Evolutionary conservation across 2,329 filamentous ascomycete genomes (phyloP), one percentile per base, ranked within the genome.

Genomic region (Neoarthrinium moseri): DNA sequence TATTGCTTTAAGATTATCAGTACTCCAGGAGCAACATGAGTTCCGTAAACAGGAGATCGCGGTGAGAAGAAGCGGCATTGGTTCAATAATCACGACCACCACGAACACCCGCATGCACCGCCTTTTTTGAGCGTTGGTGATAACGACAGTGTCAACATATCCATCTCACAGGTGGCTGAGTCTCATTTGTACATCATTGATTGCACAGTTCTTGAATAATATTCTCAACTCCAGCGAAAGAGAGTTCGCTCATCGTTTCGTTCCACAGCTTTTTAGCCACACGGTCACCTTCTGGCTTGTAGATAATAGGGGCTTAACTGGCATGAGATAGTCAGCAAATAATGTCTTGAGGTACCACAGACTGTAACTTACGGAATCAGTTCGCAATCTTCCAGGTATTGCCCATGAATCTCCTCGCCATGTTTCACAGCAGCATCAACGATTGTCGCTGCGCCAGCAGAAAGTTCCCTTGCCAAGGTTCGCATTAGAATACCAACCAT

Each of bases 401-500:
- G 27, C 3, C 48, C 50, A 23, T 52, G 48, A 22, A 36, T 51
- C 38, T 55, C 50, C 15, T 46, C 29, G 27, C 50, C 53, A 17
- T 46, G 41, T 20, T 44, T 36, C 12, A 54, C 43, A 8, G 39
- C 47, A 5, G 54, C 56, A 30, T 56, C 53, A 5, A 56, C 45
- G 20, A 24, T 52, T 29, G 26, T 22, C 12, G 12, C 23, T 11
- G 24, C 10, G 2, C 15, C 13, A 20, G 26, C n/a, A 10, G 23
- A 18, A 6, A 15, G 17, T 4, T 24, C 23, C 26, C 26, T n/a
- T 29, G 26, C 26, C 8, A 8, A n/a, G 26, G 8, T n/a, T 29
- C n/a, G 26, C 26, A n/a, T 8, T n/a, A 8, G 23, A 41, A 15
- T 4, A 41, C 13, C 10, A 22, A 11, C 7, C 15, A 22, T 15